These are phyloP conservation scores for Penicillium brevicompactum DNA, from an alignment of 2,329 filamentous ascomycete genomes.

Conservation along the genomic window DNA sequence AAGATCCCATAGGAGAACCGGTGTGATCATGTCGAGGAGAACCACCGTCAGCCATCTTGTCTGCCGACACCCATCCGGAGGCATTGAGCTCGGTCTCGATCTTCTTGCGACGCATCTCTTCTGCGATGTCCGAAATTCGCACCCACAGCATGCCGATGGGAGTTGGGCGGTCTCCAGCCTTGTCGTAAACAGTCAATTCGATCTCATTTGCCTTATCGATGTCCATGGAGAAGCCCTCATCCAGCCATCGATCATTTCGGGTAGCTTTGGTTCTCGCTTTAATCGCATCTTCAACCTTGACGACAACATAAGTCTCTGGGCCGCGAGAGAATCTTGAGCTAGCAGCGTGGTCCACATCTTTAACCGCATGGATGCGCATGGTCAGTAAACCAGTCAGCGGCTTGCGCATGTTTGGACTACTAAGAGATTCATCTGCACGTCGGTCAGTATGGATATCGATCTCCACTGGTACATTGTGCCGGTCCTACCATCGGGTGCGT, in stretches of 20 bases:
- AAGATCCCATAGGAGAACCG: conserved; percentile 51
- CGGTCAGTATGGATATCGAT: conserved; percentile 30
- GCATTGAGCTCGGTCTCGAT: conserved; percentile 95
- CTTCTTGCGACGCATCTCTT: conserved; percentile 95
- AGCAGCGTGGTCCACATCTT: conserved; percentile 91
- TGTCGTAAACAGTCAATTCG: conserved; percentile 96
- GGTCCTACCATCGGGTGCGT: conserved; percentile 76
- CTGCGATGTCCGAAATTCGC: conserved; percentile 92
- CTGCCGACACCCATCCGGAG: conserved; percentile 95
- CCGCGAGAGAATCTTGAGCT: conserved; percentile 81
- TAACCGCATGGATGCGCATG: conserved; percentile 83
- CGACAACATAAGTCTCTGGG: conserved; percentile 91
- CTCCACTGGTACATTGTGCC: background rate
- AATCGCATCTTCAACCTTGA: conserved; percentile 94
- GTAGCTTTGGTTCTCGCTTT: conserved; percentile 85
- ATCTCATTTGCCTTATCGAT: conserved; percentile 99
- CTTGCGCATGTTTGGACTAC: conserved; percentile 90
- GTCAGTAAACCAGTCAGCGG: conserved; percentile 90
- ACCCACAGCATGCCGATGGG: conserved; percentile 97
- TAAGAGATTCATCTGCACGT: conserved; percentile 84
- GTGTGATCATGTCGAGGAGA: conserved; percentile 53
- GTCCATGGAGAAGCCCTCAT: conserved; percentile 86
- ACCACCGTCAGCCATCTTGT: conserved; percentile 76
- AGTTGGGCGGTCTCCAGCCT: conserved; percentile 83
- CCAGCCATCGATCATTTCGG: conserved; percentile 85